Percentiles rank a stretch among this genome's conserved stretches.
Conservation (phyloP, 176 grass and related monocot genomes). For the Miscanthus lutarioriparius region DNA sequence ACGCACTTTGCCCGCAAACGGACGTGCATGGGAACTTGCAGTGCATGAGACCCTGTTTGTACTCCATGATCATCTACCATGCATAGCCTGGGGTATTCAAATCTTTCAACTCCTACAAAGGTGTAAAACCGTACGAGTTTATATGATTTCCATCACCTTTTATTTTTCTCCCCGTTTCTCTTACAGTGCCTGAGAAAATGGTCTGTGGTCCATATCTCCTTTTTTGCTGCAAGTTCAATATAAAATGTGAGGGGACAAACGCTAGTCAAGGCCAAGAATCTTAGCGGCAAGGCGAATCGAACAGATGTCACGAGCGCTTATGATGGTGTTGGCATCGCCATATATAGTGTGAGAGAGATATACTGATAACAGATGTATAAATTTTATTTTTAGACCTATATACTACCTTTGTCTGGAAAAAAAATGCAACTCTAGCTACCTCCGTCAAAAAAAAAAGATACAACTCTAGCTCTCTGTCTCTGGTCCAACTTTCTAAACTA, state of each 20-base stretch:
- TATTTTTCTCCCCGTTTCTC: neutral
- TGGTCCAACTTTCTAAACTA: too few species aligned
- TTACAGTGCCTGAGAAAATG: slow-evolving; percentile 24
- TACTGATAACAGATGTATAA: neutral
- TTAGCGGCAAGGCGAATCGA: neutral
- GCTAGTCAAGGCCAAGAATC: slow-evolving; percentile 27
- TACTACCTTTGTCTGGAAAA: too few species aligned
- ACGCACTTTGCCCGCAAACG: slow-evolving; percentile 25
- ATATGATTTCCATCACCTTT: slow-evolving; percentile 37
- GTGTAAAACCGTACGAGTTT: slow-evolving; percentile 23
- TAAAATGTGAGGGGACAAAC: slow-evolving; percentile 35
- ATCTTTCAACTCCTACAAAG: slow-evolving; percentile 48
- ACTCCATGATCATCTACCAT: neutral
- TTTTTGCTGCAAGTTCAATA: neutral
- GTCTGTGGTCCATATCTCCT: slow-evolving; percentile 39
- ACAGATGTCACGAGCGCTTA: slow-evolving; percentile 32
- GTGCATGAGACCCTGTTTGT: slow-evolving; percentile 31
- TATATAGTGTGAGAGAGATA: neutral
- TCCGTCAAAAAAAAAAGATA: neutral
- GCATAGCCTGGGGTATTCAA: slow-evolving; percentile 36
- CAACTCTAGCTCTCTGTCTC: neutral
- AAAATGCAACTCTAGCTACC: too few species aligned
- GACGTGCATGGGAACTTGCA: slow-evolving; percentile 54
- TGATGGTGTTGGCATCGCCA: slow-evolving; percentile 36
- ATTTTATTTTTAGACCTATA: neutral